These are phyloP conservation scores for Ceratocystis cubensis DNA, from an alignment of 2,329 filamentous ascomycete genomes.

Conservation along the genomic window DNA sequence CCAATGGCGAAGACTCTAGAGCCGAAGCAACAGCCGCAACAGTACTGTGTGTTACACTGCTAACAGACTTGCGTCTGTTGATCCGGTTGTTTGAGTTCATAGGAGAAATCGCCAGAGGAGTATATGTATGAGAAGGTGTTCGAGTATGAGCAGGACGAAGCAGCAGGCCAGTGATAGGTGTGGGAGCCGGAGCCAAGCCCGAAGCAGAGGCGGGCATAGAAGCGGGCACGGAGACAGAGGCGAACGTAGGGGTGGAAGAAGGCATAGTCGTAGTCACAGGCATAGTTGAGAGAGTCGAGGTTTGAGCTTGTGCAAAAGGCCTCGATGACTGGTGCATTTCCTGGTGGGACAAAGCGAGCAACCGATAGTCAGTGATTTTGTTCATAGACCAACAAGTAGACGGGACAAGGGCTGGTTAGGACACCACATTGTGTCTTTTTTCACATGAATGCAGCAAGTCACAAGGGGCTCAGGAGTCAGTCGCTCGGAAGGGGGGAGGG, in stretches of 20 bases:
- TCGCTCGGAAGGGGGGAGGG: neutral
- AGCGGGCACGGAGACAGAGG: conserved; percentile 24
- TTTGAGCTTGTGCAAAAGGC: conserved; percentile 30
- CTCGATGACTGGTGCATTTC: conserved; percentile 54
- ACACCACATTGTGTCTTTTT: neutral
- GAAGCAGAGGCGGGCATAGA: neutral
- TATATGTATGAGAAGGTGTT: conserved; percentile 66
- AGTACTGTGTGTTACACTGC: conserved; percentile 33
- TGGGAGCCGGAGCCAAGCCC: neutral
- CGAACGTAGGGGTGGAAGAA: conserved; percentile 2
- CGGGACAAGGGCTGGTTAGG: neutral
- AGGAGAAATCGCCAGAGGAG: conserved; percentile 48
- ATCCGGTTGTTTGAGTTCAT: conserved; percentile 75
- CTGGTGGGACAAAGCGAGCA: conserved; percentile 31
- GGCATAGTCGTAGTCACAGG: conserved; percentile 28
- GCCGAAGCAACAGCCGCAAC: conserved; percentile 34
- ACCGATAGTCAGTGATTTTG: conserved; percentile 22
- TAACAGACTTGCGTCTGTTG: conserved; percentile 87
- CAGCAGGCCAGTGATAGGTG: conserved; percentile 40
- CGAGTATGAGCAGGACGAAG: conserved; percentile 55
- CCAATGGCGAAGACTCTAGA: conserved; percentile 29
- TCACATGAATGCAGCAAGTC: neutral
- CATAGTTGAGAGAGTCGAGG: conserved; percentile 17
- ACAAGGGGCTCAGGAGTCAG: neutral
- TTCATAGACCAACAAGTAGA: conserved; percentile 14